Conservation (phyloP, 805 yeast genomes). For the Suhomyces vadensis region DNA sequence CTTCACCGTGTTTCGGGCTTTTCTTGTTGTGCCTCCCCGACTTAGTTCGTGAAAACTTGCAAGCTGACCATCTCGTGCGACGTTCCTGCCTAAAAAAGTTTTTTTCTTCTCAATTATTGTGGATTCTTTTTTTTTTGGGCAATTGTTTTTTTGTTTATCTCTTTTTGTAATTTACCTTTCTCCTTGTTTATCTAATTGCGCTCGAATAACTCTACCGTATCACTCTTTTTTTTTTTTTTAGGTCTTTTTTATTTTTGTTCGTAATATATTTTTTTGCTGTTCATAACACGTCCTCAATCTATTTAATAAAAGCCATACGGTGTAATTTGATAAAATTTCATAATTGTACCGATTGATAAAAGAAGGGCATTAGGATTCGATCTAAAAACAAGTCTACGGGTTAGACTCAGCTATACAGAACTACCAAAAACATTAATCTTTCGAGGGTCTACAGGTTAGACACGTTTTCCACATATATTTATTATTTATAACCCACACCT, state of each 20-base stretch:
- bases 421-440: not conserved
- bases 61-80: not conserved
- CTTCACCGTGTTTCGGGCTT: not conserved
- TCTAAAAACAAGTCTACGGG: slow-evolving; percentile 1
- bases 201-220: not conserved
- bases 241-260: not conserved
- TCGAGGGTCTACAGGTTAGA: not conserved
- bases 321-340: not conserved
- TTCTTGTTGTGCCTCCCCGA: not conserved
- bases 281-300: slow-evolving; percentile 7
- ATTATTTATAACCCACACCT: not conserved
- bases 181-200: slow-evolving; percentile 6
- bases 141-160: slow-evolving; percentile 1
- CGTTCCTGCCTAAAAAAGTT: not conserved
- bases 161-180: not conserved
- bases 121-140: not conserved
- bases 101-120: not conserved
- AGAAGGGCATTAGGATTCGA: not conserved
- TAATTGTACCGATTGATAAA: not conserved
- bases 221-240: not conserved
- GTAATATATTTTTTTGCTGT: slow-evolving; percentile 2
- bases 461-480: not conserved
- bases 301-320: slow-evolving; percentile 5
- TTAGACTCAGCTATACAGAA: not conserved
- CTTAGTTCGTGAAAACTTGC: not conserved